Conservation (phyloP, 108 stramenopile genomes). For the Cafeteria roenbergensis region DNA sequence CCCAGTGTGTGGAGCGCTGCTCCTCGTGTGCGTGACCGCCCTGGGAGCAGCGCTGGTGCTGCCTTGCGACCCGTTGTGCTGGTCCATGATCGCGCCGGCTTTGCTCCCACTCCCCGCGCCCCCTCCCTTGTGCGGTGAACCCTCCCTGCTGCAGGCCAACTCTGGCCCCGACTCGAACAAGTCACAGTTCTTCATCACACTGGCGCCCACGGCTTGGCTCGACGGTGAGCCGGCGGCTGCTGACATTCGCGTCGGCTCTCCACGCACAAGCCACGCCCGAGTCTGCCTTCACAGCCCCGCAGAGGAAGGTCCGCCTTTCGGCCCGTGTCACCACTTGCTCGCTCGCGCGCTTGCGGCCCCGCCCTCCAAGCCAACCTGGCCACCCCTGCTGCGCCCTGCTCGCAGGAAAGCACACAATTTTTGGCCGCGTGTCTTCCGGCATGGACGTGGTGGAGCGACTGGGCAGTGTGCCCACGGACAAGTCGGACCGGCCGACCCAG, state of each 20-base stretch:
- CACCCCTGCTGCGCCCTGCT: no score
- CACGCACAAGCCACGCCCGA: neutral
- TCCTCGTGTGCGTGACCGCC: no score
- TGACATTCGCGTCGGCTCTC: neutral
- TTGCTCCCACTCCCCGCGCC: no score
- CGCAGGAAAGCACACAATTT: constrained; percentile 4
- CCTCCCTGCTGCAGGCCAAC: constrained; percentile 84
- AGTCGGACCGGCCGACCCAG: neutral
- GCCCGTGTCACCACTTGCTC: no score
- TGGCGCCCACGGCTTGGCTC: constrained; percentile 32
- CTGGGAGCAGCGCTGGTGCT: no score
- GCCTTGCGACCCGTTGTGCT: no score
- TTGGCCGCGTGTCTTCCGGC: neutral
- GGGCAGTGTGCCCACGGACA: neutral
- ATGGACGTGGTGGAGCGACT: neutral
- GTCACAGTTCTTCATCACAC: constrained; percentile 66
- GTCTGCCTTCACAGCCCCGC: neutral
- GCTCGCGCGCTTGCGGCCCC: no score
- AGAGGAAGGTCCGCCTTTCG: no score
- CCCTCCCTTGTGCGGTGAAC: no score
- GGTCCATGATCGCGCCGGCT: no score
- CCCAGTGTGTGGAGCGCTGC: constrained; percentile 15
- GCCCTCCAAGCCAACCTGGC: no score
- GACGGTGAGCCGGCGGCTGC: no score
- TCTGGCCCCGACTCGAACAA: constrained; percentile 70